These are phyloP conservation scores for Polyporus arcularius DNA, from an alignment of 768 basidiomycete species.

Conservation along the genomic window DNA sequence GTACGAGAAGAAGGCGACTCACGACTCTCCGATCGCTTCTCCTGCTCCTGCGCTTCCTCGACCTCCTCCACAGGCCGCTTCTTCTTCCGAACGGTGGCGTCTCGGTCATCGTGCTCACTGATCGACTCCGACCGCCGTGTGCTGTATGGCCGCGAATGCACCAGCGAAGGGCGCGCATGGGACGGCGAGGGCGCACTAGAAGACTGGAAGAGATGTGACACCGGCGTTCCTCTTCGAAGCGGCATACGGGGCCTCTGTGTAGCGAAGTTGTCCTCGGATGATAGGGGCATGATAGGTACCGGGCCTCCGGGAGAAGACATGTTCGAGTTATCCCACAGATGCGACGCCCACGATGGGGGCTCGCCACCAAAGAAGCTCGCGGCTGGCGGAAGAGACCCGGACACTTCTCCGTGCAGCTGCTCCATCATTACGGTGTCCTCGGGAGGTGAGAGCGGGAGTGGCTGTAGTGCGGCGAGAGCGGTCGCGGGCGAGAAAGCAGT, in stretches of 20 bases:
- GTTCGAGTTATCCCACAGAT: conserved; percentile 63
- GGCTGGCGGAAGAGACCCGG: conserved; percentile 56
- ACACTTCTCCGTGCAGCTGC: conserved; percentile 21
- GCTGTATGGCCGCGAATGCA: conserved; percentile 60
- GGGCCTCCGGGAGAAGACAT: conserved; percentile 31
- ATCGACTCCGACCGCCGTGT: conserved; percentile 64
- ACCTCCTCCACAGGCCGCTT: conserved; percentile 39
- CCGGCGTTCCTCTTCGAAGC: conserved; percentile 41
- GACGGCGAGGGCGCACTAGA: conserved; percentile 67
- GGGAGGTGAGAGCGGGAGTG: conserved; percentile 59
- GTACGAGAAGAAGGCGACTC: conserved; percentile 17
- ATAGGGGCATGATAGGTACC: conserved; percentile 35
- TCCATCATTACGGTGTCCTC: conserved; percentile 27
- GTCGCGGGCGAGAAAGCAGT: conserved; percentile 57
- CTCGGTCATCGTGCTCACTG: conserved; percentile 60
- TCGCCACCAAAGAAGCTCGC: conserved; percentile 48
- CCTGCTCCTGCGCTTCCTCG: conserved; percentile 22
- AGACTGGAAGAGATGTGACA: conserved; percentile 63
- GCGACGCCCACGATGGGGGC: conserved; percentile 63
- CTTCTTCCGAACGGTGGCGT: conserved; percentile 72
- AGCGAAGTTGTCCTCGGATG: conserved; percentile 40
- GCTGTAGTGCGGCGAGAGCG: conserved; percentile 58
- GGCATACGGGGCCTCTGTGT: conserved; percentile 41
- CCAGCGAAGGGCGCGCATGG: conserved; percentile 44
- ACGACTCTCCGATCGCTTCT: conserved; percentile 27